Percentiles rank a stretch among this genome's conserved stretches.
Evolutionary conservation across 352 stramenopile genomes (phyloP).

Genomic region (Aphanomyces astaci): DNA sequence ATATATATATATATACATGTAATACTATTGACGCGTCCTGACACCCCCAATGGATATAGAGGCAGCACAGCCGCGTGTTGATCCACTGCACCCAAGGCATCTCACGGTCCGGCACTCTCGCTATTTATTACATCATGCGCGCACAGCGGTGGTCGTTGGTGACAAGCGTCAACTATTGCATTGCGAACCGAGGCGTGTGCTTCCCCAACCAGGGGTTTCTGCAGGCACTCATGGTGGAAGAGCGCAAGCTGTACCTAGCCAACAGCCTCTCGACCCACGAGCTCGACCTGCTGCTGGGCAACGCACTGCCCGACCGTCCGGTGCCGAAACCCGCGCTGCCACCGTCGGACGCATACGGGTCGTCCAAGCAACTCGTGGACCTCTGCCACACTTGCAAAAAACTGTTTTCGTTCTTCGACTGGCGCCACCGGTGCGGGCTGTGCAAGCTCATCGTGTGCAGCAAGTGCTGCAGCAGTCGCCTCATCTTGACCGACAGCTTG

Average conservation of each 20-base stretch:
- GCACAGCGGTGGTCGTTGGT: conserved; percentile 75
- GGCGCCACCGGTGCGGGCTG: conserved; percentile 79
- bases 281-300: conserved; percentile 61
- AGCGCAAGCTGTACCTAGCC: conserved; percentile 68
- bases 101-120: conserved; percentile 67
- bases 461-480: conserved; percentile 70
- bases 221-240: conserved; percentile 60
- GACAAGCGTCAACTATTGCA: conserved; percentile 70
- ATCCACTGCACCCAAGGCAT: conserved; percentile 83
- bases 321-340: conserved; percentile 61
- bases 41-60: conserved; percentile 18
- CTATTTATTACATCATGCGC: conserved; percentile 85
- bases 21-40: too few species aligned
- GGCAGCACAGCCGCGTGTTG: conserved; percentile 64
- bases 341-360: too few species aligned
- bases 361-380: too few species aligned
- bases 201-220: conserved; percentile 82
- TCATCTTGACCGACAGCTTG: conserved; percentile 32
- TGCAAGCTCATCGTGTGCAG: conserved; percentile 72
- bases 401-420: conserved; percentile 70
- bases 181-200: conserved; percentile 64
- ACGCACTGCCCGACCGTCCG: conserved; percentile 62
- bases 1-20: too few species aligned
- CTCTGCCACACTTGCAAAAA: conserved; percentile 64
- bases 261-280: conserved; percentile 64